Base-by-base conservation (phyloP, 345 rosid species). In the Erodium maritimum region DNA sequence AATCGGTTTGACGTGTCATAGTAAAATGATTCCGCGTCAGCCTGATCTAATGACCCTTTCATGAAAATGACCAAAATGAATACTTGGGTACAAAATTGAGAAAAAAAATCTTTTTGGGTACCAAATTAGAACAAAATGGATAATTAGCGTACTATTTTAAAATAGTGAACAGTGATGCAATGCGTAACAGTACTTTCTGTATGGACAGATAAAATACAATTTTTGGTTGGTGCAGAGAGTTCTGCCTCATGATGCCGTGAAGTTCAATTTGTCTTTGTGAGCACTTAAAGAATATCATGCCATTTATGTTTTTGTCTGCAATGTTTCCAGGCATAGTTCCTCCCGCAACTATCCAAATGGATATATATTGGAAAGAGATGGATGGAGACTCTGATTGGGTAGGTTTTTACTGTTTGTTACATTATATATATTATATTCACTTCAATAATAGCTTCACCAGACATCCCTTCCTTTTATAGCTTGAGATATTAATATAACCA, bases 321-420 rank as follows among this genome's bases (percentile, higher is more conserved):
- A 57, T 71, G 52, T 61, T 65, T 66, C 68, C 78, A 87, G 96
- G 87, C 53, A 87, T 86, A 64, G 94, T 89, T 72, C 99, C 96
- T 61, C 64, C 70, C 45, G 66, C 79, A 63, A 78, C 91, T 61
- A 69, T 83, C 69, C 94, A 80, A 63, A 63, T 81, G 68, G 94
- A 89, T 73, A 56, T 87, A 64, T 82, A 77, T 59, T 87, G 99
- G 94, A 93, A 83, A 83, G 94, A 75, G 78, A 79, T 78, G 83
- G 95, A 83, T 80, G 96, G 96, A 67, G 96, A 89, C 56, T 85
- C 96, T 51, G 99, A 89, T 75, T 93, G 96, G 99, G 96, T 93
- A 79, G 65, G 77, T 17, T 58, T 55, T 74, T 67, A 54, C 23
- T 25, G 19, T 50, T 8, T 18, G 19, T 52, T 7, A 10, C 50